Percentiles rank a stretch among this genome's conserved stretches.
Conservation (phyloP, 352 stramenopile species). For the Pythium periplocum region DNA sequence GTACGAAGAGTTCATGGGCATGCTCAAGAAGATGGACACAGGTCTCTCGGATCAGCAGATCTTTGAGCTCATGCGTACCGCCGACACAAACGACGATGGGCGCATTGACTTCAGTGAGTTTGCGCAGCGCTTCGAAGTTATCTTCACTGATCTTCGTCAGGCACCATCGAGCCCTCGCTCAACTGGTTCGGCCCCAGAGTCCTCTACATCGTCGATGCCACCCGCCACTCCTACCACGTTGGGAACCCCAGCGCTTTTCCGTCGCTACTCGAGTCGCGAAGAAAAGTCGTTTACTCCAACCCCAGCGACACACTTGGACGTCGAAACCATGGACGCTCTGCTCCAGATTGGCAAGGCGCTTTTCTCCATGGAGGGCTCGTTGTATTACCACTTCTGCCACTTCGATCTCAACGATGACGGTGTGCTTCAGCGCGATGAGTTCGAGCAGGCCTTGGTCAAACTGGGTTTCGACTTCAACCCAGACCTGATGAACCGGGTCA, state of each 20-base stretch:
- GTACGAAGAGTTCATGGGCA: constrained; percentile 91
- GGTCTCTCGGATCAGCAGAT: constrained; percentile 89
- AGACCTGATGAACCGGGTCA: constrained; percentile 66
- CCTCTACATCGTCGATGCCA: constrained; percentile 4
- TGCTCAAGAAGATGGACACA: constrained; percentile 90
- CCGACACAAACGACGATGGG: constrained; percentile 90
- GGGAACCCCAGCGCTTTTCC: constrained; percentile 28
- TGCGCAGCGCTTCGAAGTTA: constrained; percentile 86
- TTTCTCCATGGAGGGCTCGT: constrained; percentile 62
- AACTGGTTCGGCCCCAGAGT: constrained; percentile 2
- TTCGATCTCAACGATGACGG: constrained; percentile 85
- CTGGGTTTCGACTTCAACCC: constrained; percentile 58
- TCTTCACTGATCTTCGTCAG: constrained; percentile 78
- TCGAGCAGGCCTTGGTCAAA: constrained; percentile 60
- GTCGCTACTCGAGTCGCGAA: constrained; percentile 53
- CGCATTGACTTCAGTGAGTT: constrained; percentile 92
- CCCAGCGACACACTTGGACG: constrained; percentile 58
- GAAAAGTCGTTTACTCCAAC: constrained; percentile 53
- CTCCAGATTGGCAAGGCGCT: constrained; percentile 74
- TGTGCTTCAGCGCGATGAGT: constrained; percentile 74
- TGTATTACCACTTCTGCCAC: constrained; percentile 79
- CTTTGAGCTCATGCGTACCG: constrained; percentile 91
- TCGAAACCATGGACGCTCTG: constrained; percentile 78
- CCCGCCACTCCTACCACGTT: constrained; percentile 19
- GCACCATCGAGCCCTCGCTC: constrained; percentile 20